A percentile compares a stretch with the other conserved stretches of the same genome.
These are phyloP conservation scores for Clathrospora elynae DNA, from an alignment of 2,329 filamentous ascomycete species.

Conservation along the genomic window DNA sequence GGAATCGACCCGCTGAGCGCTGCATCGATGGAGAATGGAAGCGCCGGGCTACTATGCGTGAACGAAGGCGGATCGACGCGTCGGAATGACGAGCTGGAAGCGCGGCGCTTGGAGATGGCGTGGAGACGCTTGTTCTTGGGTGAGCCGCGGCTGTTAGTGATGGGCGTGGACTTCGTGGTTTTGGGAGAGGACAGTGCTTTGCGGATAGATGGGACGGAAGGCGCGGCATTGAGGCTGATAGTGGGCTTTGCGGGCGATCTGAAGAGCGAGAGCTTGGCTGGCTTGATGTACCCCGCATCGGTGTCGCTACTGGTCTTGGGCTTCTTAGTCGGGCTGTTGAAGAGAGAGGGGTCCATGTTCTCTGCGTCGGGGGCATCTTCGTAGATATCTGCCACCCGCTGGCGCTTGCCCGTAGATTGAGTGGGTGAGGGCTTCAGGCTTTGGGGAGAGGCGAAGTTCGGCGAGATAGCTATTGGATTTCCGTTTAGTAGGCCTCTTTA, in stretches of 20 bases:
- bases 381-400: constrained; percentile 50
- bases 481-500: constrained; percentile 26
- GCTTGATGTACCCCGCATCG: constrained; percentile 46
- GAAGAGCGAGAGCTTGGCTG: constrained; percentile 49
- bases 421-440: constrained; percentile 35
- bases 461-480: constrained; percentile 38
- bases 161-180: constrained; percentile 51
- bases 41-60: constrained; percentile 51
- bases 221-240: constrained; percentile 33
- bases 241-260: constrained; percentile 34
- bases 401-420: constrained; percentile 52
- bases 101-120: constrained; percentile 70
- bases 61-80: constrained; percentile 74
- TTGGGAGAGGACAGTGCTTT: constrained; percentile 51
- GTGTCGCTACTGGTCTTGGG: constrained; percentile 49
- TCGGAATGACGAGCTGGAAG: constrained; percentile 63
- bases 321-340: constrained; percentile 60
- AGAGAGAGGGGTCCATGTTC: constrained; percentile 62
- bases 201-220: constrained; percentile 38
- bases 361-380: constrained; percentile 60
- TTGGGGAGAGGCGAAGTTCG: constrained; percentile 37
- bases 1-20: constrained; percentile 78
- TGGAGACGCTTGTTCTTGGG: constrained; percentile 73
- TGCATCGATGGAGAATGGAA: constrained; percentile 83
- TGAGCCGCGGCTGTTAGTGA: constrained; percentile 68